Percentiles rank a stretch among this genome's conserved stretches.
phyloP scores from a whole-genome alignment of 305 asterid genomes.

The Ajuga reptans region DNA sequence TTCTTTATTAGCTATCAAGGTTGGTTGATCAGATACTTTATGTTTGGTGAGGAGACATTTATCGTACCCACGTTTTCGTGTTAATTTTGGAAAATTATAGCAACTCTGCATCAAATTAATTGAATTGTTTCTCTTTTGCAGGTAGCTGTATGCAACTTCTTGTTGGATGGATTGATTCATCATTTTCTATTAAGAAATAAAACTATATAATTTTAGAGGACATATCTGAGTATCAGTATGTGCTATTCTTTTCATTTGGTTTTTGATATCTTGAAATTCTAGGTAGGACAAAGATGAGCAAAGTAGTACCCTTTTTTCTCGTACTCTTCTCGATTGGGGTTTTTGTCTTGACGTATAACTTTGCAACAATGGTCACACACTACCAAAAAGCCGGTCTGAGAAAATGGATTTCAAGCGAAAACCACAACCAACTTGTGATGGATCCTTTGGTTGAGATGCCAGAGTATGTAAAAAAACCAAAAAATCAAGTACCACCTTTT shows the following conservation, averaged over 20 bases:
- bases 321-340: slow-evolving; percentile 28
- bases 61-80: not conserved
- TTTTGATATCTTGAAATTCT: slow-evolving; percentile 6
- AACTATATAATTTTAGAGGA: not conserved
- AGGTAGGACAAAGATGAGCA: slow-evolving; percentile 31
- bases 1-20: not conserved
- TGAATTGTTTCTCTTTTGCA: slow-evolving; percentile 6
- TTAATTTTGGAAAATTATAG: not conserved
- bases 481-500: slow-evolving; percentile 22
- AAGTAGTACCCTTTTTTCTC: slow-evolving; percentile 18
- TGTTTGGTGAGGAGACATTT: not conserved
- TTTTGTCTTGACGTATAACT: slow-evolving; percentile 37
- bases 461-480: slow-evolving; percentile 19
- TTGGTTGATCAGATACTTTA: not conserved
- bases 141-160: not conserved
- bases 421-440: not conserved
- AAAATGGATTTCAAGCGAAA: slow-evolving; percentile 4
- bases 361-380: slow-evolving; percentile 23
- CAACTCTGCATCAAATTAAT: slow-evolving; percentile 4
- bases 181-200: not conserved
- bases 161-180: not conserved
- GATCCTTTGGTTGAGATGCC: slow-evolving; percentile 61
- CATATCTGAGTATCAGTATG: not conserved
- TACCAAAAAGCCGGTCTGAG: slow-evolving; percentile 16
- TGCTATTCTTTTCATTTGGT: not conserved